Percentiles rank a stretch among this genome's conserved stretches.
Evolutionary conservation across 2,329 filamentous ascomycete species (phyloP).

Genomic region (Blumeria hordei): DNA sequence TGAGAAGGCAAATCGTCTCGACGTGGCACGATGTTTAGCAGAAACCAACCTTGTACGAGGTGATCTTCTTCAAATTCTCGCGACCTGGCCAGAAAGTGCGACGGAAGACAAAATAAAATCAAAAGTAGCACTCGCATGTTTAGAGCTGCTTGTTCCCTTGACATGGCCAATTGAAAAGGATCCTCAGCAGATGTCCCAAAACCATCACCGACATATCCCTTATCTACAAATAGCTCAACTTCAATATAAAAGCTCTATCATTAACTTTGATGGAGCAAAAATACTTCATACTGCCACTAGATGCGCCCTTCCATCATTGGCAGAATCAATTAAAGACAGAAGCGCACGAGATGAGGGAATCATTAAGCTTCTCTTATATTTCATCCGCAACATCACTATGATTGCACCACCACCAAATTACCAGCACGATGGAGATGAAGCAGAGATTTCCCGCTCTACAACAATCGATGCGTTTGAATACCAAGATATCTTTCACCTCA

Average conservation of each 20-base stretch:
- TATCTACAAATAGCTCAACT: slow-evolving; percentile 75
- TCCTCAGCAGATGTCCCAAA: slow-evolving; percentile 60
- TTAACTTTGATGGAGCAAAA: slow-evolving; percentile 56
- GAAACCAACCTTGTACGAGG: slow-evolving; percentile 81
- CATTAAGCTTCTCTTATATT: slow-evolving; percentile 72
- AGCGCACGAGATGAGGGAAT: slow-evolving; percentile 67
- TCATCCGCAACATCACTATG: slow-evolving; percentile 70
- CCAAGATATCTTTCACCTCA: slow-evolving; percentile 69
- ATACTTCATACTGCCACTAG: slow-evolving; percentile 65
- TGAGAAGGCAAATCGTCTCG: slow-evolving; percentile 77
- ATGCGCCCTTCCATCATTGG: slow-evolving; percentile 67
- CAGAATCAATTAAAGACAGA: slow-evolving; percentile 49
- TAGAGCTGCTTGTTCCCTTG: slow-evolving; percentile 75
- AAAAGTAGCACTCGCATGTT: slow-evolving; percentile 58
- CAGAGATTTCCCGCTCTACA: slow-evolving; percentile 66
- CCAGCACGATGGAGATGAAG: slow-evolving; percentile 65
- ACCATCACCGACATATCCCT: slow-evolving; percentile 78
- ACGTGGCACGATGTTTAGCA: slow-evolving; percentile 77
- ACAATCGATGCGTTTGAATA: slow-evolving; percentile 74
- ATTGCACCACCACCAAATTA: slow-evolving; percentile 52
- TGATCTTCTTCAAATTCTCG: slow-evolving; percentile 74
- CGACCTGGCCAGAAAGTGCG: slow-evolving; percentile 51
- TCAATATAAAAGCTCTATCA: slow-evolving; percentile 66
- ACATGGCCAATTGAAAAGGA: slow-evolving; percentile 83
- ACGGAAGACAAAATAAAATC: slow-evolving; percentile 52